Evolutionary conservation across 495 filamentous ascomycete species (phyloP).

Genomic region (Cetradonia linearis): DNA sequence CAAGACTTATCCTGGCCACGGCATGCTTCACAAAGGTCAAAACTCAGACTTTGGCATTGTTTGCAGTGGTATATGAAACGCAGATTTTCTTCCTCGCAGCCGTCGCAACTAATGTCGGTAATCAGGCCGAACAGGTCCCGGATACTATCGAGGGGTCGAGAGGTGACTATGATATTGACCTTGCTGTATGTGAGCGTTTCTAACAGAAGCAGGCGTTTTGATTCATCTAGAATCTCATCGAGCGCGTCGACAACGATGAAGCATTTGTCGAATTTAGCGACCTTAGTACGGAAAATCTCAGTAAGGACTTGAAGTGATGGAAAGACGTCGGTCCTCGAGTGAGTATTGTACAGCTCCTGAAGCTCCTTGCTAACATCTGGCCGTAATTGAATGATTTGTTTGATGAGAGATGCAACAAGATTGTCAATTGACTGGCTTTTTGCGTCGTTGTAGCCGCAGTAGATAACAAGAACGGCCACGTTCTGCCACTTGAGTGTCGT

Average conservation of each 20-base stretch:
- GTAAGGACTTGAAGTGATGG: conserved; percentile 14
- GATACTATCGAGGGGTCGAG: conserved; percentile 17
- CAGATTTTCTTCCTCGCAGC: conserved; percentile 14
- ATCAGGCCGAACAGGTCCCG: conserved; percentile 12
- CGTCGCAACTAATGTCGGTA: conserved; percentile 13
- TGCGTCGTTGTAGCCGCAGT: conserved; percentile 21
- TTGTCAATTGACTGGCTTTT: conserved; percentile 19
- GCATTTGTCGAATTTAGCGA: conserved; percentile 11
- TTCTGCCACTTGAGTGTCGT: conserved; percentile 5
- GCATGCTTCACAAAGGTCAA: conserved; percentile 18
- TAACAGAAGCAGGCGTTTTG: conserved; percentile 12
- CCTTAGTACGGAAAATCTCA: conserved; percentile 6
- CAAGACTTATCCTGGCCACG: conserved; percentile 7
- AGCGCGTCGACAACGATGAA: conserved; percentile 23
- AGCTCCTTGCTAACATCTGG: conserved; percentile 11
- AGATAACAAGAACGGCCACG: conserved; percentile 17
- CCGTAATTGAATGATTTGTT: conserved; percentile 19
- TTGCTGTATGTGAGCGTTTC: conserved; percentile 5
- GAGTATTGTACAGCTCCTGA: conserved; percentile 10
- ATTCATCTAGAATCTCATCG: conserved; percentile 21
- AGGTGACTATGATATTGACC: conserved; percentile 20
- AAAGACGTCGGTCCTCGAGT: conserved; percentile 6
- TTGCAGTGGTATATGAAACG: conserved; percentile 17
- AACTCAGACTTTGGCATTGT: conserved; percentile 12
- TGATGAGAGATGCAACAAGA: conserved; percentile 20